Percentiles rank a stretch among this genome's conserved stretches.
Evolutionary conservation across 2,329 filamentous ascomycete genomes (phyloP).

Genomic region (Onygenales sp.): DNA sequence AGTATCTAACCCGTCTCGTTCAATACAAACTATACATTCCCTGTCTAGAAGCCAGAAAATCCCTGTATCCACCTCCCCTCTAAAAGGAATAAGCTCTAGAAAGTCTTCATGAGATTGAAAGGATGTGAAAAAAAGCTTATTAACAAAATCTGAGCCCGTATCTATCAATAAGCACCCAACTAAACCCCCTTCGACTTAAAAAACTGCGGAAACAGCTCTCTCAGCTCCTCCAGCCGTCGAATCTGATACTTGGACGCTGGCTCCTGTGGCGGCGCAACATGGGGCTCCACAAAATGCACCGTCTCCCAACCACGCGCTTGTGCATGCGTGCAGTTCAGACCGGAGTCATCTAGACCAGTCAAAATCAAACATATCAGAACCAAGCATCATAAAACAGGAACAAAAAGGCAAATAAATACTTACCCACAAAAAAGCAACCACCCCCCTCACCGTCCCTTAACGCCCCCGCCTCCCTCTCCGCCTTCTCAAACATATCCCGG

Average conservation of each 20-base stretch:
- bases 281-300: slow-evolving; percentile 75
- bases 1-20: no score
- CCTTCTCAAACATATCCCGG: slow-evolving; percentile 73
- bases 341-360: slow-evolving; percentile 65
- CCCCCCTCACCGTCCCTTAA: slow-evolving; percentile 46
- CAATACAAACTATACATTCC: no score
- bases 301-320: slow-evolving; percentile 76
- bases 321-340: slow-evolving; percentile 68
- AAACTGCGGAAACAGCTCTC: slow-evolving; percentile 68
- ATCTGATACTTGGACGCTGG: slow-evolving; percentile 69
- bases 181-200: slow-evolving; percentile 50
- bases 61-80: no score
- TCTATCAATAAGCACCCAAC: no score
- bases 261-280: slow-evolving; percentile 51
- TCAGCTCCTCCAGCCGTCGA: slow-evolving; percentile 63
- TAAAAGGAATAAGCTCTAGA: no score
- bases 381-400: slow-evolving; percentile 4
- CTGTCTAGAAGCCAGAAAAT: no score
- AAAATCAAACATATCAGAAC: neutral
- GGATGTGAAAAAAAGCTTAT: no score
- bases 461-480: slow-evolving; percentile 73
- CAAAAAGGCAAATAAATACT: slow-evolving; percentile 26
- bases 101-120: no score
- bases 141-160: no score
- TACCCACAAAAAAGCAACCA: slow-evolving; percentile 82